Evolutionary conservation across 1,139 yeast species (phyloP), one percentile per base, ranked within the genome.

Genomic region (Zygosaccharomyces sapae): DNA sequence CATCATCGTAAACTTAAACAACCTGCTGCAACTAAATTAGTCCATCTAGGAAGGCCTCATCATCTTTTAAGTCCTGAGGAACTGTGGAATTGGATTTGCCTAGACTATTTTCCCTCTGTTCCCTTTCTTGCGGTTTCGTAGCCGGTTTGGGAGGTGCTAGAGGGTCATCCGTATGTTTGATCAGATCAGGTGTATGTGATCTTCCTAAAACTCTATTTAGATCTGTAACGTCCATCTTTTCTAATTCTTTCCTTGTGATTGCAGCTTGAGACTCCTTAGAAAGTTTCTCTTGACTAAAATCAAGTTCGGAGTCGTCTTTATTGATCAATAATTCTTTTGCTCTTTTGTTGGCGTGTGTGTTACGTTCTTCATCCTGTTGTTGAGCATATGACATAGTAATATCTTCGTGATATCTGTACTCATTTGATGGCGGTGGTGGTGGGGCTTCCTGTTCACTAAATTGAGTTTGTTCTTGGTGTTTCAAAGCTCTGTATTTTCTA

Each of bases 1-100:
- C n/a, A 6, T 8, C 20, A 19, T 22, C 40, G 40, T 37, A 24
- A n/a, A 5, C 9, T 24, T 3, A 8, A 24, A 25, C 16, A 10
- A 4, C 20, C 22, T 22, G 3, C 8, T 9, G 9, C 10, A 9
- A n/a, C 44, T 46, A 58, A 13, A 59, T 31, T 24, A 59, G 46
- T 27, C 52, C 55, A 41, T 62, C 66, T 5, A 63, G 47, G 47
- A 61, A 60, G 34, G 53, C 62, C 42, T 63, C 62, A 22, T 59
- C 66, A 1, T 54, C 56, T 16, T 45, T 41, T 29, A 63, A 41
- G 6, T 55, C 57, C 1, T 38, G 33, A 3, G 65, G 64, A 0
- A 59, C 51, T 10, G 27, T 30, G 7, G 63, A 45, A 9, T 20
- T 4, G 42, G 2, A 18, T 7, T 16, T 35, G 16, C 24, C 18